Conservation (phyloP, 805 yeast species). For the Clavispora phyllophila region DNA sequence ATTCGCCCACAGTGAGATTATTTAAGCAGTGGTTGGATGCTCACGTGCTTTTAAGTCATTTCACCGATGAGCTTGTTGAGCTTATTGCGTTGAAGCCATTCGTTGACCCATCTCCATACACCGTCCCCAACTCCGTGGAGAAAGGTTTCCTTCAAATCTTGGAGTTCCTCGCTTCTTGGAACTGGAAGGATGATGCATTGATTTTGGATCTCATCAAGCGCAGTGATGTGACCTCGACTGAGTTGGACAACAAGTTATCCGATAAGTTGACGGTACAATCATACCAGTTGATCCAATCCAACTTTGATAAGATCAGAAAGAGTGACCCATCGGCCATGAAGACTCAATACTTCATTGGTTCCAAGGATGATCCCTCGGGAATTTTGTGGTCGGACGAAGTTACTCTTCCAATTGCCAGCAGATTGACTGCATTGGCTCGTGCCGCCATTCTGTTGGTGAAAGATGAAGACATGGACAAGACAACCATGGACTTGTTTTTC, state of each 20-base stretch:
- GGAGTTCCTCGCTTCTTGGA: constrained; percentile 75
- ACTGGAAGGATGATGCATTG: constrained; percentile 88
- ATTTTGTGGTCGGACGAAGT: constrained; percentile 67
- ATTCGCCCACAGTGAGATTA: constrained; percentile 74
- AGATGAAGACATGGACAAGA: constrained; percentile 35
- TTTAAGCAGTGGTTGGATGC: constrained; percentile 88
- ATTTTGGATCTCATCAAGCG: constrained; percentile 67
- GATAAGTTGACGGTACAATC: constrained; percentile 61
- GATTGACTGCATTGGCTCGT: constrained; percentile 82
- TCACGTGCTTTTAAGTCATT: constrained; percentile 67
- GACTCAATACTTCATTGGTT: constrained; percentile 76
- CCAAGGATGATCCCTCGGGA: constrained; percentile 84
- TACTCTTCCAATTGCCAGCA: constrained; percentile 71
- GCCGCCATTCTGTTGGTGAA: constrained; percentile 55
- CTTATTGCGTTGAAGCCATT: constrained; percentile 78
- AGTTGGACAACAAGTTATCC: constrained; percentile 40
- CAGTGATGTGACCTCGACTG: constrained; percentile 21
- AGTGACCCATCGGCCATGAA: constrained; percentile 78
- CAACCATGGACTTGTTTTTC: constrained; percentile 53
- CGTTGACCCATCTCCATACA: constrained; percentile 82
- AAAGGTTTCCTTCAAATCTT: constrained; percentile 77
- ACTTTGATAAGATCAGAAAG: constrained; percentile 64
- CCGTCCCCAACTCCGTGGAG: constrained; percentile 71
- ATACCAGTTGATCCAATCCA: constrained; percentile 55
- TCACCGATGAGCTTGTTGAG: constrained; percentile 77